These are phyloP conservation scores for Leccinellum rugosiceps DNA, from an alignment of 768 basidiomycete genomes.

Conservation along the genomic window DNA sequence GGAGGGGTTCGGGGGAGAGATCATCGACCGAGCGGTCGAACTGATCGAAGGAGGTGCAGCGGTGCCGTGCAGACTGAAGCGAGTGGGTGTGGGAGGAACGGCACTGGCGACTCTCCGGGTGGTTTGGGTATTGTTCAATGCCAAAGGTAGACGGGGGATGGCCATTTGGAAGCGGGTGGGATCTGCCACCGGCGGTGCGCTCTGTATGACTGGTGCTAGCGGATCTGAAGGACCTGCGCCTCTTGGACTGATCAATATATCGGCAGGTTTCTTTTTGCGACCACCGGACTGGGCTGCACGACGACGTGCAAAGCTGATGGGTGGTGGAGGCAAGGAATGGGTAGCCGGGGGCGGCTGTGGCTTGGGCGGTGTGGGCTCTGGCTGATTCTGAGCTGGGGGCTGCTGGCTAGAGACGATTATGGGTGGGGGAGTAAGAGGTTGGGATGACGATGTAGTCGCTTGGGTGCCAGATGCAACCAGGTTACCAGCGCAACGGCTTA, in stretches of 20 bases:
- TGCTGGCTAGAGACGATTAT: conserved; percentile 27
- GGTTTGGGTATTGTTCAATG: conserved; percentile 41
- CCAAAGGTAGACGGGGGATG: conserved; percentile 60
- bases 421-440: conserved; percentile 23
- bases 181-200: conserved; percentile 61
- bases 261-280: conserved; percentile 70
- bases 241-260: conserved; percentile 73
- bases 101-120: conserved; percentile 52
- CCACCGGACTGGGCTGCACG: conserved; percentile 62
- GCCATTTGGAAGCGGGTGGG: conserved; percentile 56
- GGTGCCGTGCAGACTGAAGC: conserved; percentile 46
- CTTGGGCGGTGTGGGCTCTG: conserved; percentile 22
- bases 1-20: conserved; percentile 55
- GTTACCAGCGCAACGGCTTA: conserved; percentile 27
- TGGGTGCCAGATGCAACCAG: conserved; percentile 22
- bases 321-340: conserved; percentile 58
- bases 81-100: conserved; percentile 72
- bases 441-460: conserved; percentile 21
- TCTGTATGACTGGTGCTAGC: conserved; percentile 67
- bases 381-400: conserved; percentile 12
- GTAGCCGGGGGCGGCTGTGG: conserved; percentile 17
- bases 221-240: conserved; percentile 51
- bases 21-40: conserved; percentile 31
- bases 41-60: conserved; percentile 15
- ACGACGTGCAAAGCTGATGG: conserved; percentile 76